Conservation (phyloP, 371 early-diverging fungal species). For the Mortierella sp. region DNA sequence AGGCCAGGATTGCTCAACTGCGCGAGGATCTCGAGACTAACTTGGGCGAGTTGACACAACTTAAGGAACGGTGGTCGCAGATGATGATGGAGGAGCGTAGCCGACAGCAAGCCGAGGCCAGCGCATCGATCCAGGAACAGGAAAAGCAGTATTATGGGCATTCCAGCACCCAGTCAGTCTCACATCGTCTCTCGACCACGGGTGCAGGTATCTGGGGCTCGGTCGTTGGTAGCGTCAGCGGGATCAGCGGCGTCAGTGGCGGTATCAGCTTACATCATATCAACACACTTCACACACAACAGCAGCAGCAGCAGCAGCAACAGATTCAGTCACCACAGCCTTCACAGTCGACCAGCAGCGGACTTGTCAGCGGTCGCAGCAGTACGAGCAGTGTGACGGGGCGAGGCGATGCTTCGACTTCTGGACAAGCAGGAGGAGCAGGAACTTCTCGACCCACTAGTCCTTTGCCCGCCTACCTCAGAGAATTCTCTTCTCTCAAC, state of each 20-base stretch:
- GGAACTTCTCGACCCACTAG: slow-evolving; percentile 47
- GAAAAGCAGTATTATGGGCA: slow-evolving; percentile 27
- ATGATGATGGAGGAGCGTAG: slow-evolving; percentile 57
- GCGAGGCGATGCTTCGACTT: background rate
- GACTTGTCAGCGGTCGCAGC: slow-evolving; percentile 36
- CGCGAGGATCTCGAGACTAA: slow-evolving; percentile 54
- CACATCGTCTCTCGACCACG: slow-evolving; percentile 51
- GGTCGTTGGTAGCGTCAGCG: slow-evolving; percentile 52
- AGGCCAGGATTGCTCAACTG: slow-evolving; percentile 51
- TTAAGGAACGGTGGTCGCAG: slow-evolving; percentile 58
- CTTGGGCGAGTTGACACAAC: slow-evolving; percentile 43
- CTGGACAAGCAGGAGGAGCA: slow-evolving; percentile 7
- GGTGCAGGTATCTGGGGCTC: slow-evolving; percentile 54
- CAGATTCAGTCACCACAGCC: slow-evolving; percentile 13
- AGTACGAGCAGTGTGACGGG: slow-evolving; percentile 35
- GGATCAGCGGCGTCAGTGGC: slow-evolving; percentile 57
- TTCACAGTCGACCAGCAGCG: slow-evolving; percentile 6
- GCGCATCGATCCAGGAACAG: slow-evolving; percentile 50
- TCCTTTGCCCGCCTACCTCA: slow-evolving; percentile 44
- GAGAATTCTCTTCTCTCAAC: slow-evolving; percentile 32
- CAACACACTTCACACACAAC: slow-evolving; percentile 26
- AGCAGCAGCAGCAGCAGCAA: slow-evolving; percentile 28
- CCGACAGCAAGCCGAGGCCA: slow-evolving; percentile 51
- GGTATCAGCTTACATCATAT: slow-evolving; percentile 49
- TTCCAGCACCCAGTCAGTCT: slow-evolving; percentile 35